Percentiles rank a stretch among this genome's conserved stretches.
These are phyloP conservation scores for Podila clonocystis DNA, from an alignment of 192 early-diverging fungal genomes.

Conservation along the genomic window DNA sequence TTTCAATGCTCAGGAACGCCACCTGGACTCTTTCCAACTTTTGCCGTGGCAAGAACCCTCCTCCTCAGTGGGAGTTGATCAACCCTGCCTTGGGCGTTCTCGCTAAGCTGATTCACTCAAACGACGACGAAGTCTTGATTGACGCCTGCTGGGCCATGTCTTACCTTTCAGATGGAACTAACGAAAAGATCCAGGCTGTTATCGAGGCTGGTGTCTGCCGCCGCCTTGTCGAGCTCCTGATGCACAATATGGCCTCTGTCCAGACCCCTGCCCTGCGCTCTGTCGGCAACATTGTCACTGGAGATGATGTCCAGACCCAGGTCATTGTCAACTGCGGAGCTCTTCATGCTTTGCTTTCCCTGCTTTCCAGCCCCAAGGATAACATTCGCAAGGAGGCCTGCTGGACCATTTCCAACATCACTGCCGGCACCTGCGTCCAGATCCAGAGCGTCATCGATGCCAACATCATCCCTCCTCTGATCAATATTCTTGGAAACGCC, in stretches of 20 bases:
- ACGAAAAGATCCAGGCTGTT: conserved; percentile 98
- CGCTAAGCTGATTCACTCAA: conserved; percentile 89
- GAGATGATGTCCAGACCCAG: conserved; percentile 98
- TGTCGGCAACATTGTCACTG: conserved; percentile 99
- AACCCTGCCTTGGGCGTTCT: conserved; percentile 87
- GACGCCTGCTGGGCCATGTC: conserved; percentile 99
- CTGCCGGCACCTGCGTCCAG: conserved; percentile 92
- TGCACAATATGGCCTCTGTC: conserved; percentile 87
- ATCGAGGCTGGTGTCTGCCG: conserved; percentile 95
- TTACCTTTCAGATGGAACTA: conserved; percentile 95
- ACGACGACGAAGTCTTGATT: conserved; percentile 95
- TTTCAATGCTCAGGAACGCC: conserved; percentile 98
- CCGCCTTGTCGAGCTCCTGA: conserved; percentile 92
- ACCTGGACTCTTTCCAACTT: conserved; percentile 99
- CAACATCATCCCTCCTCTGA: conserved; percentile 92
- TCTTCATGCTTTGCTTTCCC: conserved; percentile 77
- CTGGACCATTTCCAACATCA: conserved; percentile 99
- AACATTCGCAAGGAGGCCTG: conserved; percentile 98
- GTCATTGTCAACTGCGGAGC: conserved; percentile 93
- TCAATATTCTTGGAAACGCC: conserved; percentile 56
- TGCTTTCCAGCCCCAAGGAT: conserved; percentile 91
- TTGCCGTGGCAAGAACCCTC: conserved; percentile 97
- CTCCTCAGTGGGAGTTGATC: conserved; percentile 90
- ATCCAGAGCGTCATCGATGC: conserved; percentile 97
- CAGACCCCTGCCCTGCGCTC: conserved; percentile 98